A percentile compares a stretch with the other conserved stretches of the same genome.
phyloP scores from a whole-genome alignment of 768 basidiomycete genomes.

The Butyriboletus loyo region DNA sequence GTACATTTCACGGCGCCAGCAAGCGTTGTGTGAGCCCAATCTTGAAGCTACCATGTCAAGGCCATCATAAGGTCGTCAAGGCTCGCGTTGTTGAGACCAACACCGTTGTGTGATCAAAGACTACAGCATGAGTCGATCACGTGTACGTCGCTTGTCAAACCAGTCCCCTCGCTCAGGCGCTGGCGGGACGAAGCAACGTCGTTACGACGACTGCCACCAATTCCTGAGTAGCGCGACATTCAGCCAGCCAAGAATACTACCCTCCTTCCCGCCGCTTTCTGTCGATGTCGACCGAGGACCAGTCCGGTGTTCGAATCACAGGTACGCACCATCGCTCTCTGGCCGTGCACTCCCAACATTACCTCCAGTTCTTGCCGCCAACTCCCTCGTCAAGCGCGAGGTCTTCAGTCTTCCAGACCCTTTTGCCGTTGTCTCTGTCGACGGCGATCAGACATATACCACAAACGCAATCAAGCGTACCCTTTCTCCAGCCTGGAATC shows the following conservation, averaged over 20 bases:
- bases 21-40: no score
- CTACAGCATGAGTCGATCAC: no score
- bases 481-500: conserved; percentile 77
- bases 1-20: no score
- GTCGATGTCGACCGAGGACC: conserved; percentile 22
- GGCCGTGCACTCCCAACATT: not conserved
- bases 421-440: conserved; percentile 84
- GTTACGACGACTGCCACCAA: conserved; percentile 5
- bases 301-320: conserved; percentile 24
- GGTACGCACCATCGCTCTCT: conserved; percentile 5
- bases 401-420: conserved; percentile 82
- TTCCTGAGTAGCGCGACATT: no score
- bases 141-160: no score
- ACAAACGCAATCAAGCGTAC: conserved; percentile 69
- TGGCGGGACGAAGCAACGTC: not conserved
- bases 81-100: no score
- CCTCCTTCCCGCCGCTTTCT: not conserved
- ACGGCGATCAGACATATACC: conserved; percentile 78
- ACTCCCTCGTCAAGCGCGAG: conserved; percentile 71
- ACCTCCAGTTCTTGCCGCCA: conserved; percentile 73
- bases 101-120: no score
- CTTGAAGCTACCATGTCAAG: no score
- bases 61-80: no score
- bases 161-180: no score
- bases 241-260: not conserved